Percentiles rank a stretch among this genome's conserved stretches.
phyloP scores from a whole-genome alignment of 208 protist genomes.

The Paratrypanosoma confusum region DNA sequence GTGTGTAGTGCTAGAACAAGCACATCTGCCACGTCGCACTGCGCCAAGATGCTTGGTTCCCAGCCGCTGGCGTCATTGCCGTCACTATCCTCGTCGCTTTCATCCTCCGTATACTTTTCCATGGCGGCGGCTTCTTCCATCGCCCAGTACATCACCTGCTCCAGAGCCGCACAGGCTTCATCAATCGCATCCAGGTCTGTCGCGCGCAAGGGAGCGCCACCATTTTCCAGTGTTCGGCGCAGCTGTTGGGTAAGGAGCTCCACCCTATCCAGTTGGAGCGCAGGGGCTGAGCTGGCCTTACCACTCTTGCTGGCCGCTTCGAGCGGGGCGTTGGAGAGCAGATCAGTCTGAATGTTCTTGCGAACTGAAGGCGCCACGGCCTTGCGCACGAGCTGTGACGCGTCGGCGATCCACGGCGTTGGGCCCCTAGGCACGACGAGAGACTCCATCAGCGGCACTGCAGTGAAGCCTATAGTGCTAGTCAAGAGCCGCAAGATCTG shows the following conservation, averaged over 20 bases:
- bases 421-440: too few species aligned
- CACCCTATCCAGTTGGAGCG: slow-evolving; percentile 9
- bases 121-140: slow-evolving; percentile 51
- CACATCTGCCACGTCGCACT: slow-evolving; percentile 39
- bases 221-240: slow-evolving; percentile 8
- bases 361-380: slow-evolving; percentile 11
- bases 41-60: slow-evolving; percentile 42
- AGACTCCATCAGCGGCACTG: too few species aligned
- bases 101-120: slow-evolving; percentile 20
- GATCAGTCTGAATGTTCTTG: too few species aligned
- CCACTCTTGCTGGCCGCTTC: slow-evolving; percentile 5
- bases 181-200: slow-evolving; percentile 22
- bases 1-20: slow-evolving; percentile 27
- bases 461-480: too few species aligned
- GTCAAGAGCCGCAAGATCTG: too few species aligned
- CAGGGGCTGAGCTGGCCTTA: neutral
- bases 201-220: slow-evolving; percentile 8
- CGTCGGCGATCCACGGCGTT: neutral
- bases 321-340: too few species aligned
- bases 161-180: slow-evolving; percentile 29
- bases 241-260: neutral
- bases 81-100: slow-evolving; percentile 58
- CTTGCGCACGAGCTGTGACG: slow-evolving; percentile 11
- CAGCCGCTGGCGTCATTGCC: slow-evolving; percentile 30
- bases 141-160: slow-evolving; percentile 60